Evolutionary conservation across 1,284 basidiomycete species (phyloP).

Genomic region (Stereum hirsutum): DNA sequence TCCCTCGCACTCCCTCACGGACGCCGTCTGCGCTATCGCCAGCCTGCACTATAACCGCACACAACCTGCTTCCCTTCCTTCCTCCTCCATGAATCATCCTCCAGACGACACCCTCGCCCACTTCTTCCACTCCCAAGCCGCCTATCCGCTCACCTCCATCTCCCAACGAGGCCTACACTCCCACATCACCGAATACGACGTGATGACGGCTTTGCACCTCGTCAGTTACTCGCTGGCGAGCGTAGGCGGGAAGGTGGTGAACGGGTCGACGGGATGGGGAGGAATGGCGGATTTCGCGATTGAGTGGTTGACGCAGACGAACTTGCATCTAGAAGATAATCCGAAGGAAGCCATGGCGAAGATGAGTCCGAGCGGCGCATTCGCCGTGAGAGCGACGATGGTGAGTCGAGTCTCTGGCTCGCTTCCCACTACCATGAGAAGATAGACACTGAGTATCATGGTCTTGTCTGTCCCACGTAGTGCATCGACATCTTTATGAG

Average conservation of each 20-base stretch:
- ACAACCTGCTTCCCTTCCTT: slow-evolving; percentile 30
- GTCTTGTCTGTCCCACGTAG: slow-evolving; percentile 28
- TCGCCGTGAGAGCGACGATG: slow-evolving; percentile 61
- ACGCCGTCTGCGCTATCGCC: slow-evolving; percentile 67
- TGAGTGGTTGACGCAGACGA: slow-evolving; percentile 63
- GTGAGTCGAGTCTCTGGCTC: slow-evolving; percentile 47
- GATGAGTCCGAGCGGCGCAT: slow-evolving; percentile 41
- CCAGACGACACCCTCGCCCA: slow-evolving; percentile 50
- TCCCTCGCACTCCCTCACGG: slow-evolving; percentile 57
- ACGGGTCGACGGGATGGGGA: slow-evolving; percentile 49
- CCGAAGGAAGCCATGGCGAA: slow-evolving; percentile 45
- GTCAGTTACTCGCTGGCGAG: slow-evolving; percentile 61
- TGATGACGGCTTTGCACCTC: slow-evolving; percentile 65
- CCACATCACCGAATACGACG: slow-evolving; percentile 53
- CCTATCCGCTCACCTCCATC: slow-evolving; percentile 40
- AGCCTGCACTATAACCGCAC: slow-evolving; percentile 57
- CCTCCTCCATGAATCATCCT: slow-evolving; percentile 45
- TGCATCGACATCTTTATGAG: slow-evolving; percentile 71
- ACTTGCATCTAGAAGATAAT: slow-evolving; percentile 51
- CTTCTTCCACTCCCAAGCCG: slow-evolving; percentile 60
- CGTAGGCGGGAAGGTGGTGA: slow-evolving; percentile 22
- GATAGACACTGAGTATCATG: too few species aligned
- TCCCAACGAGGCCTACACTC: slow-evolving; percentile 30
- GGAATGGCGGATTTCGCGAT: slow-evolving; percentile 53
- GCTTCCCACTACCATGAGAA: too few species aligned